Conservation (phyloP, 805 yeast species). For the Suhomyces vadensis region DNA sequence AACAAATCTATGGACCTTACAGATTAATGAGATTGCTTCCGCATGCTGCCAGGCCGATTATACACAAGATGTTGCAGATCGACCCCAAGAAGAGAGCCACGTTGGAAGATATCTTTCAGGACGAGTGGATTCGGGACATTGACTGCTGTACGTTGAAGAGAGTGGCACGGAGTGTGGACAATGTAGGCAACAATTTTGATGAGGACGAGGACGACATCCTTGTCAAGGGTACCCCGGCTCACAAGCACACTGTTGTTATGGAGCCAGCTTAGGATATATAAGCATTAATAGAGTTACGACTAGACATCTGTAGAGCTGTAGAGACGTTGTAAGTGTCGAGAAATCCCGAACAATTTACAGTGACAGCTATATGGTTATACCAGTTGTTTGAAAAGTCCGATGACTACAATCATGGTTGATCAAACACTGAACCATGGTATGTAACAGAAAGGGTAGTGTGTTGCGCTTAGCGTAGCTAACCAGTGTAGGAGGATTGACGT, state of each 20-base stretch:
- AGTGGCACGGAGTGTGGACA: slow-evolving; percentile 19
- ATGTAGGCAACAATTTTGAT: slow-evolving; percentile 27
- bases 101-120: slow-evolving; percentile 61
- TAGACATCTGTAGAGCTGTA: not conserved
- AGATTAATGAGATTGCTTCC: slow-evolving; percentile 78
- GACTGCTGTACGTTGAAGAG: slow-evolving; percentile 55
- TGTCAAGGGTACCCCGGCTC: slow-evolving; percentile 38
- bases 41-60: slow-evolving; percentile 77
- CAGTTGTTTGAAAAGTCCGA: too few species aligned
- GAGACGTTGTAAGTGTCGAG: too few species aligned
- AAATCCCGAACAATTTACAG: too few species aligned
- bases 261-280: slow-evolving; percentile 5
- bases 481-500: too few species aligned
- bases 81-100: slow-evolving; percentile 66
- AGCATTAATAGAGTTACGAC: too few species aligned
- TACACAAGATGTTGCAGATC: slow-evolving; percentile 63
- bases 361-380: too few species aligned
- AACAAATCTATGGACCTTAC: slow-evolving; percentile 79
- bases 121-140: slow-evolving; percentile 70
- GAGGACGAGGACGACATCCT: slow-evolving; percentile 40
- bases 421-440: too few species aligned
- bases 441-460: too few species aligned
- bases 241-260: slow-evolving; percentile 40
- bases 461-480: too few species aligned
- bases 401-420: too few species aligned